phyloP scores from a whole-genome alignment of 805 yeast species.

The Zygosaccharomyces bailii region DNA sequence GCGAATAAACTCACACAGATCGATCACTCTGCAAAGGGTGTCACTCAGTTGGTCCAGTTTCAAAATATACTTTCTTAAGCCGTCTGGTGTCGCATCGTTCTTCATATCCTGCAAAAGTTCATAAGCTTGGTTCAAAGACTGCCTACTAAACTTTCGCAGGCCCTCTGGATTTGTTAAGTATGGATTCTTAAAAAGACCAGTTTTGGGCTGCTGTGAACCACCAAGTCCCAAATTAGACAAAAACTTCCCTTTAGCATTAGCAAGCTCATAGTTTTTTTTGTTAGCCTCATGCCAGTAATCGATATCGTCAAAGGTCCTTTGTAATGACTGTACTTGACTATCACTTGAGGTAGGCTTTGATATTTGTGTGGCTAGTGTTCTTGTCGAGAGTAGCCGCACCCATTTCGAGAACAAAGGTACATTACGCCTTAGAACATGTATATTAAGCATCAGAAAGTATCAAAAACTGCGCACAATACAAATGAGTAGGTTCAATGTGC shows the following conservation, averaged over 20 bases:
- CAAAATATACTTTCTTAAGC: slow-evolving; percentile 49
- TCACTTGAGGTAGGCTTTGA: neutral
- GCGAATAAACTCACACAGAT: slow-evolving; percentile 86
- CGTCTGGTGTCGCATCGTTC: slow-evolving; percentile 42
- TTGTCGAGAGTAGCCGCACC: slow-evolving; percentile 3
- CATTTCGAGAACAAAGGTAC: neutral
- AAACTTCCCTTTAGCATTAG: slow-evolving; percentile 7
- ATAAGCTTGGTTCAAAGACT: slow-evolving; percentile 65
- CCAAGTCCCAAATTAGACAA: slow-evolving; percentile 12
- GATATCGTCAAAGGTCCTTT: slow-evolving; percentile 57
- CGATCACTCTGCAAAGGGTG: slow-evolving; percentile 85
- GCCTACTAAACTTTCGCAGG: slow-evolving; percentile 58
- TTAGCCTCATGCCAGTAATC: slow-evolving; percentile 54
- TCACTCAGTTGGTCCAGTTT: slow-evolving; percentile 84
- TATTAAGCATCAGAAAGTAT: slow-evolving; percentile 3
- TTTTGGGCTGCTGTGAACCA: slow-evolving; percentile 19
- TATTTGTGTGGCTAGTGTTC: slow-evolving; percentile 3
- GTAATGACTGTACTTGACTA: neutral
- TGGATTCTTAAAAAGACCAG: slow-evolving; percentile 76
- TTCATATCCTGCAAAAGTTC: slow-evolving; percentile 56
- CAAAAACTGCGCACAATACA: neutral
- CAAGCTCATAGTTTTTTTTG: slow-evolving; percentile 23
- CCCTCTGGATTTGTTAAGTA: slow-evolving; percentile 69
- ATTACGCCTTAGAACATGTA: neutral
- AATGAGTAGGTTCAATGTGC: neutral